Conservation (phyloP, 495 filamentous ascomycete genomes). For the Talaromyces wortmannii region DNA sequence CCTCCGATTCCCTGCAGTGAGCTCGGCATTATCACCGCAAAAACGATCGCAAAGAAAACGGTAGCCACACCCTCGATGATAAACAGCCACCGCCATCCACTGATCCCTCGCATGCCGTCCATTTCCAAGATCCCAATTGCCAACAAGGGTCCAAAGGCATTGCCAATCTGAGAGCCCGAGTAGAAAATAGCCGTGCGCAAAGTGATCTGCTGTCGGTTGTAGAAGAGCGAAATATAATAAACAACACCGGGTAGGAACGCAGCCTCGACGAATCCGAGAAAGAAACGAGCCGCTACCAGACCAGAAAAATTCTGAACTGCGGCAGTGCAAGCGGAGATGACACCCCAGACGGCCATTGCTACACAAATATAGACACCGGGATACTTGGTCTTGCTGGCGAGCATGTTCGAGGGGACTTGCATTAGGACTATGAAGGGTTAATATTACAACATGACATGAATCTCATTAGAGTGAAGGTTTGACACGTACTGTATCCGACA, state of each 20-base stretch:
- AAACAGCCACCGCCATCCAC: slow-evolving; percentile 22
- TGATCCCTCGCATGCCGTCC: background rate
- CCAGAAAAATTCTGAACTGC: slow-evolving; percentile 52
- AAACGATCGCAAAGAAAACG: slow-evolving; percentile 35
- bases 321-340: slow-evolving; percentile 58
- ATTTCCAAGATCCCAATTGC: background rate
- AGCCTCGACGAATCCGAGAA: slow-evolving; percentile 58
- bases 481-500: slow-evolving; percentile 81
- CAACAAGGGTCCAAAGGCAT: background rate
- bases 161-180: background rate
- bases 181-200: background rate
- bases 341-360: slow-evolving; percentile 63
- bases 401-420: slow-evolving; percentile 31
- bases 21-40: slow-evolving; percentile 11
- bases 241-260: slow-evolving; percentile 4
- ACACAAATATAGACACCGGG: slow-evolving; percentile 58
- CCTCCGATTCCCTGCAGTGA: slow-evolving; percentile 12
- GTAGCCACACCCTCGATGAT: slow-evolving; percentile 41
- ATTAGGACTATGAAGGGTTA: too few relatives aligned
- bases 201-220: background rate
- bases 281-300: slow-evolving; percentile 61
- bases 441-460: slow-evolving; percentile 77
- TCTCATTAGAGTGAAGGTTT: slow-evolving; percentile 50
- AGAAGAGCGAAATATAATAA: background rate
- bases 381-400: slow-evolving; percentile 37